Evolutionary conservation across 164 flowering plant genomes (phyloP).

Genomic region (Saururus chinensis): DNA sequence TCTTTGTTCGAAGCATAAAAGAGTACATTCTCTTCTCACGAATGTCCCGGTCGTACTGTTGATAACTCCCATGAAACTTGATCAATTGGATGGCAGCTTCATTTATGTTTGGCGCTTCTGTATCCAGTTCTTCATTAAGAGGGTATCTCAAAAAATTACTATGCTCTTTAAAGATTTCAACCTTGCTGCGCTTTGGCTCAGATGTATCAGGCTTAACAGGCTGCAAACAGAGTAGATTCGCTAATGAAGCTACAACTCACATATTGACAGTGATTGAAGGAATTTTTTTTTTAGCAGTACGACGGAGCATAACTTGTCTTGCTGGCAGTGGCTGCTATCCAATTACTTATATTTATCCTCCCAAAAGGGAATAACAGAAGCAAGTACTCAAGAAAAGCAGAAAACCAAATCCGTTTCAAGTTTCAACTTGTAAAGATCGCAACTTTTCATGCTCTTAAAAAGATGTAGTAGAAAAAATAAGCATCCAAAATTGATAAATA

Average conservation of each 20-base stretch:
- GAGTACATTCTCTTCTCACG: slow-evolving; percentile 70
- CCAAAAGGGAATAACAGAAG: too few species aligned
- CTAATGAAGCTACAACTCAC: background rate
- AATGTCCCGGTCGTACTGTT: slow-evolving; percentile 73
- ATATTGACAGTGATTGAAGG: background rate
- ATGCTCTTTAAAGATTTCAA: slow-evolving; percentile 89
- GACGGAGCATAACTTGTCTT: background rate
- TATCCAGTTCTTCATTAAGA: slow-evolving; percentile 82
- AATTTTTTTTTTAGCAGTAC: background rate
- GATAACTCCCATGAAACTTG: slow-evolving; percentile 99
- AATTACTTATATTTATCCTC: too few species aligned
- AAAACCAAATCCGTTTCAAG: too few species aligned
- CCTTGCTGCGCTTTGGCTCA: slow-evolving; percentile 87
- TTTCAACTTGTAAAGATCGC: too few species aligned
- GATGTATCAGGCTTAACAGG: slow-evolving; percentile 60
- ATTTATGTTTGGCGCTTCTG: slow-evolving; percentile 77
- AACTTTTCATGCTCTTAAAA: too few species aligned
- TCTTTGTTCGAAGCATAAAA: slow-evolving; percentile 96
- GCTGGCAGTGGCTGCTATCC: too few species aligned
- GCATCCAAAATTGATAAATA: too few species aligned
- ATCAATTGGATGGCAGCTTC: slow-evolving; percentile 89
- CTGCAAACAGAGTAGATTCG: slow-evolving; percentile 31
- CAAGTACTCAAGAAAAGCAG: too few species aligned
- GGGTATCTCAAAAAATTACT: slow-evolving; percentile 90
- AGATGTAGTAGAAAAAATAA: too few species aligned